These are phyloP conservation scores for Fagopyrum homotropicum DNA, from an alignment of 148 eudicot genomes.

Conservation along the genomic window DNA sequence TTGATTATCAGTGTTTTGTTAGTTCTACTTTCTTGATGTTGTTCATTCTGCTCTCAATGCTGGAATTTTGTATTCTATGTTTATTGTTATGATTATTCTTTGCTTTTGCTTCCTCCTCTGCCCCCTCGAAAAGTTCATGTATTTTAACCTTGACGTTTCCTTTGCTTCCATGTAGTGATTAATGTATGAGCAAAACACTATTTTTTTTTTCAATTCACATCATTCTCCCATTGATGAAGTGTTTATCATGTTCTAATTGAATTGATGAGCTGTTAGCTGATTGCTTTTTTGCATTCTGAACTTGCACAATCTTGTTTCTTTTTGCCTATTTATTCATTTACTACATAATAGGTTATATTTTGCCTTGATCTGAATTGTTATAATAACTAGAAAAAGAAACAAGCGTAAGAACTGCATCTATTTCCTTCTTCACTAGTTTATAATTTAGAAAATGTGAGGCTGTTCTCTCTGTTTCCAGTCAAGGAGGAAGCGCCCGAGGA, in stretches of 20 bases:
- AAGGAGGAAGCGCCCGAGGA: slow-evolving; percentile 90
- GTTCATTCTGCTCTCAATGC: slow-evolving; percentile 21
- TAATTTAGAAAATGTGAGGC: neutral
- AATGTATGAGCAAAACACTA: neutral
- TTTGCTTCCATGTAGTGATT: neutral
- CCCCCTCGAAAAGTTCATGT: neutral
- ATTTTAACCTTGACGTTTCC: no score
- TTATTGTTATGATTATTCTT: neutral
- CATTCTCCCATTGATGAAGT: neutral
- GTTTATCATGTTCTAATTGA: neutral
- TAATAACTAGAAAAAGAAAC: neutral
- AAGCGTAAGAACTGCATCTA: neutral
- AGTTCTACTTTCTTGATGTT: slow-evolving; percentile 3
- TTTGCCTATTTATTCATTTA: neutral
- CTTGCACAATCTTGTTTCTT: neutral
- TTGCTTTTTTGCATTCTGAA: neutral
- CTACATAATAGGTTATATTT: neutral
- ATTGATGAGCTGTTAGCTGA: neutral
- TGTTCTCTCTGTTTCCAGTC: slow-evolving; percentile 51
- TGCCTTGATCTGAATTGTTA: neutral
- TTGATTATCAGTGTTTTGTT: slow-evolving; percentile 24
- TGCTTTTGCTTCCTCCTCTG: neutral
- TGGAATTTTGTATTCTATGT: neutral
- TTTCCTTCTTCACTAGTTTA: neutral
- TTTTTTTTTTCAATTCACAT: neutral